A percentile compares a stretch with the other conserved stretches of the same genome.
Evolutionary conservation across 192 early-diverging fungal genomes (phyloP).

Genomic region (Dissophora ornata): DNA sequence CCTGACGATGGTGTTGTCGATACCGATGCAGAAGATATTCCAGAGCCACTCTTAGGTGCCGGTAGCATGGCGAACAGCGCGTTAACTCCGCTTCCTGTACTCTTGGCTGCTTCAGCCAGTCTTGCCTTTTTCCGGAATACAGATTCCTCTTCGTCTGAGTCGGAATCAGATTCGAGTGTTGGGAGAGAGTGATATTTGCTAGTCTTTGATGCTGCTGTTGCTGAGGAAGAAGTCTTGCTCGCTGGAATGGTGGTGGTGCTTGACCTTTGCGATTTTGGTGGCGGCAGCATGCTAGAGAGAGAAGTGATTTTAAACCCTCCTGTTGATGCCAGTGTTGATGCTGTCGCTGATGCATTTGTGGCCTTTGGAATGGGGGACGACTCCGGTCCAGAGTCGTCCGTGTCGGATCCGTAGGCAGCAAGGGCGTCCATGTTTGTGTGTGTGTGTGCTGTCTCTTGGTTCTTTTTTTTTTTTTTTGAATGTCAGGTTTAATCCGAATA

Average conservation of each 20-base stretch:
- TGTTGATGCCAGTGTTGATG: background rate
- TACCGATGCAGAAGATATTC: background rate
- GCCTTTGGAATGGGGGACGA: background rate
- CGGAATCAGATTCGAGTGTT: slow-evolving; percentile 28
- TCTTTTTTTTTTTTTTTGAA: too few relatives aligned
- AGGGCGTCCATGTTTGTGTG: slow-evolving; percentile 33
- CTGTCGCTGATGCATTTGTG: too few relatives aligned
- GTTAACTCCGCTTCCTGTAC: slow-evolving; percentile 21
- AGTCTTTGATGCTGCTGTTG: slow-evolving; percentile 18
- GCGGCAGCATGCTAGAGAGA: slow-evolving; percentile 29
- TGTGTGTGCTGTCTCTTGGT: background rate
- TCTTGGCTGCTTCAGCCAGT: slow-evolving; percentile 21
- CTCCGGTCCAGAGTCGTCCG: slow-evolving; percentile 40
- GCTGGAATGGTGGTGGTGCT: background rate
- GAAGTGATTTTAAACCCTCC: slow-evolving; percentile 17
- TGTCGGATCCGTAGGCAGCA: slow-evolving; percentile 45
- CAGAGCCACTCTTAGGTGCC: slow-evolving; percentile 26
- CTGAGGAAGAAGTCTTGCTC: background rate
- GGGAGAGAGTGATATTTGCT: slow-evolving; percentile 44
- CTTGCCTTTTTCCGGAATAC: slow-evolving; percentile 44
- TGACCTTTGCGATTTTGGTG: slow-evolving; percentile 33
- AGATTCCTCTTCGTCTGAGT: slow-evolving; percentile 52
- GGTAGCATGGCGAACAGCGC: slow-evolving; percentile 45
- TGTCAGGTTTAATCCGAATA: too few relatives aligned
- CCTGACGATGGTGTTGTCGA: slow-evolving; percentile 10